phyloP scores from a whole-genome alignment of 2,329 filamentous ascomycete species.

The Talaromyces sp. region DNA sequence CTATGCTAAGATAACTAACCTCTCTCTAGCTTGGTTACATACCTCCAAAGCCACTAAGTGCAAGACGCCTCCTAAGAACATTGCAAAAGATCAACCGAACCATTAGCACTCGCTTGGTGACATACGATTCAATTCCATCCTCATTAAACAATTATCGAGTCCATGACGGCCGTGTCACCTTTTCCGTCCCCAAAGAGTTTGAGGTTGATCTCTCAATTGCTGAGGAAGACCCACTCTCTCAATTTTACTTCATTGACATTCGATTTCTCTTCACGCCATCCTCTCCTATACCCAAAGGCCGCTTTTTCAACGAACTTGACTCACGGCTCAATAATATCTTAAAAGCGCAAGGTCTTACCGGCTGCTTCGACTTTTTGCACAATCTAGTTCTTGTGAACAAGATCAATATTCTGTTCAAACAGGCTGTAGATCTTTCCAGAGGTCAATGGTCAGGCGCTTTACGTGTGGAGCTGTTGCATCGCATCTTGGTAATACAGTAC shows the following conservation, averaged over 20 bases:
- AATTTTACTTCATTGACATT: constrained; percentile 93
- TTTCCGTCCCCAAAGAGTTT: constrained; percentile 75
- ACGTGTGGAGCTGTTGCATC: constrained; percentile 70
- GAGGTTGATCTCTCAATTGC: constrained; percentile 89
- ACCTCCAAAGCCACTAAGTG: constrained; percentile 62
- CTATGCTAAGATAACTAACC: constrained; percentile 15
- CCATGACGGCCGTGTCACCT: constrained; percentile 81
- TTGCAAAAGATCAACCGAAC: constrained; percentile 77
- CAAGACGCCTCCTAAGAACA: constrained; percentile 66
- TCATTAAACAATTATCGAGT: constrained; percentile 74
- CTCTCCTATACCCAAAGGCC: constrained; percentile 55
- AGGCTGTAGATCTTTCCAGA: constrained; percentile 64
- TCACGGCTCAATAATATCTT: constrained; percentile 66
- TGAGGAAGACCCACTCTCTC: constrained; percentile 72
- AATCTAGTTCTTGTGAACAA: constrained; percentile 87
- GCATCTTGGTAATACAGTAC: constrained; percentile 83
- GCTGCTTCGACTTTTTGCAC: constrained; percentile 82
- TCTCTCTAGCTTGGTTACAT: constrained; percentile 64
- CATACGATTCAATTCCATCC: constrained; percentile 76
- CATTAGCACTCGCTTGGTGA: constrained; percentile 73
- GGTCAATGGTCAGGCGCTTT: constrained; percentile 73
- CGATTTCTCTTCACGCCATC: constrained; percentile 74
- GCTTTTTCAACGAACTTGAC: constrained; percentile 63
- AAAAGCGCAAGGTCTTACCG: constrained; percentile 62
- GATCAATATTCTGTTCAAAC: constrained; percentile 71